A percentile compares a stretch with the other conserved stretches of the same genome.
Conservation (phyloP, 2,329 filamentous ascomycete genomes). For the Claviceps purpurea region DNA sequence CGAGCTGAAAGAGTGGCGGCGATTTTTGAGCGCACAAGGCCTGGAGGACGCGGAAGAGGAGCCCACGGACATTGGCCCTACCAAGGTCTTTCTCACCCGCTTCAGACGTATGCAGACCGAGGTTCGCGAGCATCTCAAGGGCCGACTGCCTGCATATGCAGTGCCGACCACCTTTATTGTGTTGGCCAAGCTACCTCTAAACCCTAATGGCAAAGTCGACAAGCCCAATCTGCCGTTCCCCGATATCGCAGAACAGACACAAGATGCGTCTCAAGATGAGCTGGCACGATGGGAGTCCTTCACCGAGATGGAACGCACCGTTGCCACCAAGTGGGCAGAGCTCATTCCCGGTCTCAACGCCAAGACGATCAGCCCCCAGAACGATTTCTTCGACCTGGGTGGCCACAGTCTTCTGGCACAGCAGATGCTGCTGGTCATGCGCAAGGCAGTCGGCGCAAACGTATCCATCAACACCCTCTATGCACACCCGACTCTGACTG, state of each 20-base stretch:
- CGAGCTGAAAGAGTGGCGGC: conserved; percentile 57
- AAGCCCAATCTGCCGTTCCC: conserved; percentile 68
- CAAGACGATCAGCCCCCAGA: conserved; percentile 38
- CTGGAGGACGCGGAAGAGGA: conserved; percentile 42
- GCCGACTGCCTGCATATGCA: conserved; percentile 30
- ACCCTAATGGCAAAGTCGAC: conserved; percentile 72
- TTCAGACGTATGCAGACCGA: conserved; percentile 34
- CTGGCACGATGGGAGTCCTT: conserved; percentile 38
- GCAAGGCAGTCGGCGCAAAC: conserved; percentile 16
- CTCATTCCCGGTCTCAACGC: conserved; percentile 54
- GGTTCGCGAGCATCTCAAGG: conserved; percentile 53
- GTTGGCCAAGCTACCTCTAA: conserved; percentile 45
- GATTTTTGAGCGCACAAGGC: conserved; percentile 46
- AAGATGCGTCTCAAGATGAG: conserved; percentile 22
- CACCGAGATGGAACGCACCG: conserved; percentile 24
- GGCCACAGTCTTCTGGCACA: conserved; percentile 44
- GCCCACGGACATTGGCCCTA: conserved; percentile 30
- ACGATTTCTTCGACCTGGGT: conserved; percentile 24
- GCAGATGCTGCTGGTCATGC: conserved; percentile 55
- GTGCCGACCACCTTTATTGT: conserved; percentile 22
- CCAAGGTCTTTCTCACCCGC: conserved; percentile 28
- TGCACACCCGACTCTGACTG: conserved; percentile 15
- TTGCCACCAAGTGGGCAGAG: conserved; percentile 52
- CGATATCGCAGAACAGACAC: conserved; percentile 52
- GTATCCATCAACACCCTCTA: conserved; percentile 21